A percentile compares a stretch with the other conserved stretches of the same genome.
phyloP scores from a whole-genome alignment of 164 flowering plant species.

The Stephania yunnanensis region DNA sequence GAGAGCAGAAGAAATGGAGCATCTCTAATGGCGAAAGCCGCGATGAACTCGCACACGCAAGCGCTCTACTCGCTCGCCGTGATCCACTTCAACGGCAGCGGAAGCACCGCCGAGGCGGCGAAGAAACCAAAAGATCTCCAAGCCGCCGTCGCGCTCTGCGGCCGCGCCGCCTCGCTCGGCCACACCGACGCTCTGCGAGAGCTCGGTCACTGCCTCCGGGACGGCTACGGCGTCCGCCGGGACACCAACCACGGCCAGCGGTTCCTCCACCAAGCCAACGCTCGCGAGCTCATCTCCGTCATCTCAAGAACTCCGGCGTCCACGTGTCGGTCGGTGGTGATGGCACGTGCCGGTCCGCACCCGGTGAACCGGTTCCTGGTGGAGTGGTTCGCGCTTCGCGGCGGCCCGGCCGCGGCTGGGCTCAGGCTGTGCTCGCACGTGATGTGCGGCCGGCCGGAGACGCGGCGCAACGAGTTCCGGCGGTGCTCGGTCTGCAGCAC shows the following conservation, averaged over 20 bases:
- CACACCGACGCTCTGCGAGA: constrained; percentile 75
- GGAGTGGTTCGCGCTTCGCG: constrained; percentile 54
- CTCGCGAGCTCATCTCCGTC: constrained; percentile 45
- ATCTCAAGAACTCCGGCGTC: constrained; percentile 53
- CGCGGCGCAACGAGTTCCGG: constrained; percentile 73
- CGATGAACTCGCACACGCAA: constrained; percentile 58
- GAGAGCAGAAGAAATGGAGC: constrained; percentile 56
- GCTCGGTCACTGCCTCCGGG: constrained; percentile 77
- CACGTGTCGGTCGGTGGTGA: constrained; percentile 39
- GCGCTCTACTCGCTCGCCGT: constrained; percentile 76
- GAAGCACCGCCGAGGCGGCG: constrained; percentile 25
- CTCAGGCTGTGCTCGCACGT: constrained; percentile 66
- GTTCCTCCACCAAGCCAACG: constrained; percentile 59
- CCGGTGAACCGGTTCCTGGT: constrained; percentile 70
- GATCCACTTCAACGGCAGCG: constrained; percentile 88
- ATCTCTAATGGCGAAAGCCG: constrained; percentile 80
- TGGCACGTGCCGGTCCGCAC: constrained; percentile 51
- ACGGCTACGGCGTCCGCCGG: constrained; percentile 72
- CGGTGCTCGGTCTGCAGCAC: constrained; percentile 85
- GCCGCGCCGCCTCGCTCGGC: constrained; percentile 65
- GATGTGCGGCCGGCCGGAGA: constrained; percentile 88
- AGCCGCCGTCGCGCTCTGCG: constrained; percentile 71
- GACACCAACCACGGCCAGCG: constrained; percentile 55
- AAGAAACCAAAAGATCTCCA: constrained; percentile 59
- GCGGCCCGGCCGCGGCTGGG: constrained; percentile 34